Percentiles rank a stretch among this genome's conserved stretches.
Evolutionary conservation across 441 rosid genomes (phyloP).

Genomic region (Erodium texanum): DNA sequence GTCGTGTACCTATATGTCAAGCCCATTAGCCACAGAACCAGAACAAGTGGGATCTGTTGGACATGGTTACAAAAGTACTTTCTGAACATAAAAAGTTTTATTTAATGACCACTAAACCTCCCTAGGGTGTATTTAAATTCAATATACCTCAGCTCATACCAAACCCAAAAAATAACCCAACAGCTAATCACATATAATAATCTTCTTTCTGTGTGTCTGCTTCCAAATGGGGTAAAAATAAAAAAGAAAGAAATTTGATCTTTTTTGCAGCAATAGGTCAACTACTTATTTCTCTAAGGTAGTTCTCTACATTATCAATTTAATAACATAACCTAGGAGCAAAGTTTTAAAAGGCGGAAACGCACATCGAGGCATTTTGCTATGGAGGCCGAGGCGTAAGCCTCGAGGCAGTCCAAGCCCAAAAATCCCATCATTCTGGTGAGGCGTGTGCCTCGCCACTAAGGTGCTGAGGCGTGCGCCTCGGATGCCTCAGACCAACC

Average conservation of each 20-base stretch:
- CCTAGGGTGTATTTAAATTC: background rate
- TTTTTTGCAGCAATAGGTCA: background rate
- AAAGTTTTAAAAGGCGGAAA: too few relatives aligned
- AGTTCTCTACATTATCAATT: background rate
- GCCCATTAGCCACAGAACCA: background rate
- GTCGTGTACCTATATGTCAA: background rate
- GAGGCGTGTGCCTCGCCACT: too few relatives aligned
- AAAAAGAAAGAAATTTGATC: background rate
- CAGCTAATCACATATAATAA: background rate
- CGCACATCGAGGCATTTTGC: too few relatives aligned
- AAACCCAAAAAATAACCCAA: background rate
- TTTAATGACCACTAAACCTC: background rate
- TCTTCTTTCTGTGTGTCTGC: background rate
- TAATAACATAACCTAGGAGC: background rate
- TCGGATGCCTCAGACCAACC: too few relatives aligned
- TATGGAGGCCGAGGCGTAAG: too few relatives aligned
- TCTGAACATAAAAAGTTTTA: too few relatives aligned
- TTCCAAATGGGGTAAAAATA: background rate
- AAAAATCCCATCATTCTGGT: too few relatives aligned
- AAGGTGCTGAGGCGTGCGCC: too few relatives aligned
- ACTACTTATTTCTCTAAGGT: background rate
- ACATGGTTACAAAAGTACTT: background rate
- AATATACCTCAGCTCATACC: background rate
- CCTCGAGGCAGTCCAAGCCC: too few relatives aligned
- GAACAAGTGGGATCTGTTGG: background rate